Percentiles rank a stretch among this genome's conserved stretches.
These are phyloP conservation scores for Thalassiosira pacifica DNA, from an alignment of 352 stramenopile species.

Conservation along the genomic window DNA sequence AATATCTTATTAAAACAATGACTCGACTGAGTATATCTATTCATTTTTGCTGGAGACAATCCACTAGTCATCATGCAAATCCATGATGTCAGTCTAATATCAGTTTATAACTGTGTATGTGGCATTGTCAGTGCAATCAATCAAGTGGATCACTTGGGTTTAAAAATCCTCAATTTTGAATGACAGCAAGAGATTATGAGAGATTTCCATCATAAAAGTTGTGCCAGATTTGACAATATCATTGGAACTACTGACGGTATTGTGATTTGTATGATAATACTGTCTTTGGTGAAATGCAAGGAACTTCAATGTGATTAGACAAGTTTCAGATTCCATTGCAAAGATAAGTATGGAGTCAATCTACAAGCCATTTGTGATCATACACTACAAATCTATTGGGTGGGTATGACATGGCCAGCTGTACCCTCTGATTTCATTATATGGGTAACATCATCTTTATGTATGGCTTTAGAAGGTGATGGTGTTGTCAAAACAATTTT, in stretches of 20 bases:
- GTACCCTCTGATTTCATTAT: constrained; percentile 17
- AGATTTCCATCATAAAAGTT: background rate
- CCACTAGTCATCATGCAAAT: background rate
- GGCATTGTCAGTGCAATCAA: no score
- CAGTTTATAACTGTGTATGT: no score
- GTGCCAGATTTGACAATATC: constrained; percentile 22
- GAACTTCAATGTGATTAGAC: background rate
- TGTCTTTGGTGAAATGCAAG: background rate
- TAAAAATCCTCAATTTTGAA: background rate
- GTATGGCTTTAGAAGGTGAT: constrained; percentile 12
- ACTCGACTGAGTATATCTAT: no score
- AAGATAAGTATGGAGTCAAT: constrained; percentile 56
- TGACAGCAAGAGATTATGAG: constrained; percentile 7
- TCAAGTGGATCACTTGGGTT: background rate
- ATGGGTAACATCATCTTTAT: constrained; percentile 5
- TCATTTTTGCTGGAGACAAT: constrained; percentile 2
- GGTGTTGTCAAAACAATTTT: constrained; percentile 7
- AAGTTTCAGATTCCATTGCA: constrained; percentile 31
- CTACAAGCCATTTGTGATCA: constrained; percentile 29
- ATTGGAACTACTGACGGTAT: constrained; percentile 32
- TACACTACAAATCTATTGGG: background rate
- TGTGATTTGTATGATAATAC: constrained; percentile 12
- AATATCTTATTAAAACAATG: no score
- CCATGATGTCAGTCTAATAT: no score
- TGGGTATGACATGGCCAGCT: constrained; percentile 5